These are phyloP conservation scores for Plasmodiophora brassicae DNA, from an alignment of 208 protist genomes.

Conservation along the genomic window DNA sequence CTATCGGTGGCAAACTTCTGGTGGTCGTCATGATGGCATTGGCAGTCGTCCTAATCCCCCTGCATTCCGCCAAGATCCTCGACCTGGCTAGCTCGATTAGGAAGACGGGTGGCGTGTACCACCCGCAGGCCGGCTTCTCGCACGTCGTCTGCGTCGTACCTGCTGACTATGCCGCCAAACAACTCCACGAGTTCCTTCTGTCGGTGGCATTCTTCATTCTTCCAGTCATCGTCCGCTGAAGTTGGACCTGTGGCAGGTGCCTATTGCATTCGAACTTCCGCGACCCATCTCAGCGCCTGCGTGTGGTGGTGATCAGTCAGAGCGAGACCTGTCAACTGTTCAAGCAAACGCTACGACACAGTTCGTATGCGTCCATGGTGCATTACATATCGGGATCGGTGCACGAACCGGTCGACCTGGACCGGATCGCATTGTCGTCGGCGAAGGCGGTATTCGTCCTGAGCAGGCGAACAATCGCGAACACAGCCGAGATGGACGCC, in stretches of 20 bases:
- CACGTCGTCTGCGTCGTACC: conserved; percentile 23
- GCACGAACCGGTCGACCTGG: conserved; percentile 11
- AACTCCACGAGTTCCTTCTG: conserved; percentile 23
- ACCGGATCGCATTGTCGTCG: background rate
- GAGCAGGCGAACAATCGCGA: background rate
- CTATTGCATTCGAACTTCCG: conserved; percentile 18
- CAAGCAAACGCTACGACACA: background rate
- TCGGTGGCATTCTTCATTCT: too few relatives aligned
- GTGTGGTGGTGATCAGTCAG: background rate
- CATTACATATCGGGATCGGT: conserved; percentile 22
- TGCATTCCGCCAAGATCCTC: conserved; percentile 21
- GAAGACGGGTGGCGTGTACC: background rate
- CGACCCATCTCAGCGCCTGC: background rate
- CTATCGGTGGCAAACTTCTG: background rate
- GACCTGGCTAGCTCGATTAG: background rate
- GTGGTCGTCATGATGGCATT: background rate
- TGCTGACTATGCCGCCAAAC: conserved; percentile 19
- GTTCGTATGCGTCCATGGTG: background rate
- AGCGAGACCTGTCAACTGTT: conserved; percentile 3
- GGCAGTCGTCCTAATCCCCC: background rate
- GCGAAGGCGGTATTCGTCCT: conserved; percentile 23
- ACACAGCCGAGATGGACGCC: background rate
- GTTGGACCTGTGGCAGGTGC: too few relatives aligned
- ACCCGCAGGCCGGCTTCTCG: conserved; percentile 6
- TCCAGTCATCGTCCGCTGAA: too few relatives aligned